phyloP scores from a whole-genome alignment of 129 eudicot species.

The Helianthus annuus region DNA sequence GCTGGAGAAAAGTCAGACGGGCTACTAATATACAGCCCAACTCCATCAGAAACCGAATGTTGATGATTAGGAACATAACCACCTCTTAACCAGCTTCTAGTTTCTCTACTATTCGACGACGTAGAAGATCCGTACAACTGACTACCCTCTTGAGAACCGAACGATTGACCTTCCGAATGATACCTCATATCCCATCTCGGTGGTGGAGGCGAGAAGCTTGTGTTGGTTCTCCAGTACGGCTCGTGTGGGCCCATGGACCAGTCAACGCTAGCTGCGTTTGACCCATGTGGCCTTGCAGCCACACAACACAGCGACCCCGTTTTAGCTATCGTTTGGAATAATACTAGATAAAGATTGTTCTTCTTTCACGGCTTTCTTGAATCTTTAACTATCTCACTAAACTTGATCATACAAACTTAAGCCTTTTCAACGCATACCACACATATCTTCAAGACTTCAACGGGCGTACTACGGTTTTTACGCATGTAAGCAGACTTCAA shows the following conservation, averaged over 20 bases:
- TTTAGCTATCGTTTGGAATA: conserved; percentile 60
- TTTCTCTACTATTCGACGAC: conserved; percentile 87
- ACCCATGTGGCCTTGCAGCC: conserved; percentile 99
- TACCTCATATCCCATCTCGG: conserved; percentile 78
- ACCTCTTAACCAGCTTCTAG: conserved; percentile 78
- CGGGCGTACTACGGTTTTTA: not conserved
- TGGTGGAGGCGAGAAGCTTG: conserved; percentile 97
- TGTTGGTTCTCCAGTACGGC: conserved; percentile 95
- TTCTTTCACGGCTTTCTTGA: conserved; percentile 3
- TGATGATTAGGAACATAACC: conserved; percentile 53
- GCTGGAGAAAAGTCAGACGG: conserved; percentile 80
- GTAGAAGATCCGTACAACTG: conserved; percentile 79
- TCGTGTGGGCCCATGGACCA: conserved; percentile 95
- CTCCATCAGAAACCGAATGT: conserved; percentile 74
- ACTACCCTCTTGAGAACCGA: conserved; percentile 78
- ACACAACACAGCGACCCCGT: conserved; percentile 99
- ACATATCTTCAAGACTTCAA: not conserved
- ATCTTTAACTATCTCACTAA: conserved; percentile 19
- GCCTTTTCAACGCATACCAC: conserved; percentile 6
- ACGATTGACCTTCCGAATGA: conserved; percentile 70
- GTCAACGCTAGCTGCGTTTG: conserved; percentile 73
- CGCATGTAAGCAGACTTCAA: not conserved
- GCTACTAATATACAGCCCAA: conserved; percentile 64
- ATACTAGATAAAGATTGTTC: conserved; percentile 16
- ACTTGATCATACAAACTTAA: not conserved